Conservation (phyloP, 345 rosid genomes). For the Populus deltoides region DNA sequence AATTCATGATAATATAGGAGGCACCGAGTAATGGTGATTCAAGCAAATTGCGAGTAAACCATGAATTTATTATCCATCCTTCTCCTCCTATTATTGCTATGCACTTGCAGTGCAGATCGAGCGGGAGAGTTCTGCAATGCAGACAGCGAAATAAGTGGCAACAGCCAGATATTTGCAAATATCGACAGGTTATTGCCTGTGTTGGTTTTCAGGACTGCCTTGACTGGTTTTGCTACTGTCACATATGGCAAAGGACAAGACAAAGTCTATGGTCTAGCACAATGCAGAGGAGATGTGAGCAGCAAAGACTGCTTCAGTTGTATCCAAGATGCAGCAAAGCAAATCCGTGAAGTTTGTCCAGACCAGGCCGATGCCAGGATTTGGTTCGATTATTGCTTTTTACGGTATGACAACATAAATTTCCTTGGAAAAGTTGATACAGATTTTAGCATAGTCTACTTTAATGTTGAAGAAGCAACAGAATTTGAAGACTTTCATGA, state of each 20-base stretch:
- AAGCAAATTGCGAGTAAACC: neutral
- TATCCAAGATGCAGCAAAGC: constrained; percentile 56
- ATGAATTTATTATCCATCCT: constrained; percentile 3
- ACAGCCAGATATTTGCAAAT: constrained; percentile 39
- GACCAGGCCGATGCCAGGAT: constrained; percentile 58
- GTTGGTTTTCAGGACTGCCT: constrained; percentile 42
- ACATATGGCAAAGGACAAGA: constrained; percentile 37
- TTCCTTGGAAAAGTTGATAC: constrained; percentile 59
- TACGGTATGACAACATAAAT: constrained; percentile 40
- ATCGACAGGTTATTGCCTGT: constrained; percentile 37
- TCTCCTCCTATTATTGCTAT: constrained; percentile 28
- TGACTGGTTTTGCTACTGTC: constrained; percentile 41
- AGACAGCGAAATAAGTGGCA: constrained; percentile 25
- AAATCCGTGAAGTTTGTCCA: constrained; percentile 52
- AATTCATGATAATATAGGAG: too few relatives aligned
- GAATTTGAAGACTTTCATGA: constrained; percentile 47
- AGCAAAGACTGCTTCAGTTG: constrained; percentile 49
- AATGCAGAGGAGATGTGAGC: constrained; percentile 78
- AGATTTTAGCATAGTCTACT: constrained; percentile 43
- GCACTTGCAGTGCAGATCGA: constrained; percentile 43
- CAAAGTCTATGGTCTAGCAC: constrained; percentile 66
- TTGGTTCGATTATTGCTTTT: constrained; percentile 69
- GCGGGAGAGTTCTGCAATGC: constrained; percentile 52
- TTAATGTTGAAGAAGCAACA: constrained; percentile 52
- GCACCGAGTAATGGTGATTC: too few relatives aligned